phyloP scores from a whole-genome alignment of 305 asterid species.

The Solanum hybrid region DNA sequence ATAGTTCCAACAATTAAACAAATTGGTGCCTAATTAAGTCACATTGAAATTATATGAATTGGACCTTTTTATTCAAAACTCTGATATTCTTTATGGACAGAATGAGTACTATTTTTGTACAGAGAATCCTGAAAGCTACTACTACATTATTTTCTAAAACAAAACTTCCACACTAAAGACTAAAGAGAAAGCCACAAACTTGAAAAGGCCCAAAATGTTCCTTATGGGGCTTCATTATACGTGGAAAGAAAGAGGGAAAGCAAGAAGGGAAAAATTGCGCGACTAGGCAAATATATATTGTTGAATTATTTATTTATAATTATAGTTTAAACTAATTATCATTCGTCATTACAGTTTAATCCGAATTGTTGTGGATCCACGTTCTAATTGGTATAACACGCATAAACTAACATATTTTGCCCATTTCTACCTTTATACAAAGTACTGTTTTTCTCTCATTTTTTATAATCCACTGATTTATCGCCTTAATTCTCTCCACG shows the following conservation, averaged over 20 bases:
- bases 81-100: neutral
- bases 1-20: neutral
- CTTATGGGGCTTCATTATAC: neutral
- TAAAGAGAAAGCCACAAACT: neutral
- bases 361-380: too few relatives aligned
- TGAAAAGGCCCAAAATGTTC: neutral
- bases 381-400: too few relatives aligned
- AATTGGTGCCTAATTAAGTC: neutral
- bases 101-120: neutral
- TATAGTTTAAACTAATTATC: too few relatives aligned
- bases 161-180: neutral
- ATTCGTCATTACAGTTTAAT: too few relatives aligned
- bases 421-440: too few relatives aligned
- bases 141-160: neutral
- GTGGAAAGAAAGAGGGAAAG: neutral
- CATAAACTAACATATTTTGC: too few relatives aligned
- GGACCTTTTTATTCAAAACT: neutral
- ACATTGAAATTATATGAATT: neutral
- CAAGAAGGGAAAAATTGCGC: neutral
- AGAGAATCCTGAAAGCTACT: neutral
- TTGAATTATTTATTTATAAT: too few relatives aligned
- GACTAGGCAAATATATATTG: too few relatives aligned
- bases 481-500: too few relatives aligned
- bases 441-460: too few relatives aligned
- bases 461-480: too few relatives aligned